A percentile compares a stretch with the other conserved stretches of the same genome.
These are phyloP conservation scores for Calvatia gigantea DNA, from an alignment of 768 basidiomycete species.

Conservation along the genomic window DNA sequence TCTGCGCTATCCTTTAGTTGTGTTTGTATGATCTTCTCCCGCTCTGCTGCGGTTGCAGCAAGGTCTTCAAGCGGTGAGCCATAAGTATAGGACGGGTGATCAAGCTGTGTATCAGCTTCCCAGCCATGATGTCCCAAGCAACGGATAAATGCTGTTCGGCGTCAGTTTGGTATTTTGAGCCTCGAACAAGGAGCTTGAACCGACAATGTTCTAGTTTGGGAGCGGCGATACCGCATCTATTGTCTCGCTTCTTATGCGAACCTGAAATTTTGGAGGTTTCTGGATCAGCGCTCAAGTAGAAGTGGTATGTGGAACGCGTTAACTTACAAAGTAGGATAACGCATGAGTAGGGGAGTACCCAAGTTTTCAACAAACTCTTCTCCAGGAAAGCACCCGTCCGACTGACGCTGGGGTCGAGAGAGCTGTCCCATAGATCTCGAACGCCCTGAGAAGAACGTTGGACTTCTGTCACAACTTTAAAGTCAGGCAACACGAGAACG, in stretches of 20 bases:
- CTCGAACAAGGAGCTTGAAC: conserved; percentile 15
- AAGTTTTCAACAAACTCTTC: conserved; percentile 56
- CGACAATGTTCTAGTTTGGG: conserved; percentile 76
- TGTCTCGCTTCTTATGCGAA: conserved; percentile 91
- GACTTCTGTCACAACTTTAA: conserved; percentile 76
- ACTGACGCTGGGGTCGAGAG: conserved; percentile 57
- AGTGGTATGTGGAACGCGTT: conserved; percentile 2
- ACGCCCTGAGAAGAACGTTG: conserved; percentile 63
- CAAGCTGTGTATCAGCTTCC: conserved; percentile 72
- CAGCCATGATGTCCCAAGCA: conserved; percentile 67
- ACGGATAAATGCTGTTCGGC: conserved; percentile 51
- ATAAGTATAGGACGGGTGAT: conserved; percentile 46
- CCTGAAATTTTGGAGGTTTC: conserved; percentile 42
- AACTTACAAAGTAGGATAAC: conserved; percentile 84
- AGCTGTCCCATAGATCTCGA: conserved; percentile 58
- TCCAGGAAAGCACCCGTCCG: conserved; percentile 41
- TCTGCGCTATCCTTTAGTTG: conserved; percentile 49
- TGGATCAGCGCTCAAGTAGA: conserved; percentile 13
- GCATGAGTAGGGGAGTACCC: conserved; percentile 86
- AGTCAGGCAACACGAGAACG: conserved; percentile 91
- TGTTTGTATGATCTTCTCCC: conserved; percentile 51
- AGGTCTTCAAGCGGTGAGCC: conserved; percentile 62
- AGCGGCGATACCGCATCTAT: conserved; percentile 85
- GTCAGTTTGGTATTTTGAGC: not conserved
- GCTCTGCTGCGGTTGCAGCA: conserved; percentile 45